Base-by-base conservation (phyloP, 2,329 filamentous ascomycete genomes). In the Ceratocystis diversiconidia region DNA sequence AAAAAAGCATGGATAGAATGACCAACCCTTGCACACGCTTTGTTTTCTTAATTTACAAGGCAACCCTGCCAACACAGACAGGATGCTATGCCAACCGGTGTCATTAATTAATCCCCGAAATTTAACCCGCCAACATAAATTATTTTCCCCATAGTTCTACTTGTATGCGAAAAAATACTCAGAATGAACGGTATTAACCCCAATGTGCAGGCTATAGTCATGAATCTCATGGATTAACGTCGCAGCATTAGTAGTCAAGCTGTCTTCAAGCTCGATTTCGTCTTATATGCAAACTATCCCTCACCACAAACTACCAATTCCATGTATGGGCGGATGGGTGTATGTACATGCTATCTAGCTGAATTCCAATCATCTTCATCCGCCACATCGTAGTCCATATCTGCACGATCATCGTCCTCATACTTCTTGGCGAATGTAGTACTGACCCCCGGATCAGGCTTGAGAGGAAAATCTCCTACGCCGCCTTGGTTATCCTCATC, bases 351-450 rank as follows among this genome's bases (percentile, higher is more conserved):
- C 55, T 59, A 59, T 59, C 55, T 59, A 25, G 30, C 55, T 17
- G 46, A 46, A n/a, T 62, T 76, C 77, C 79, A 82, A 50, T 76
- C 76, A 62, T 79, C 76, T 52, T 81, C 79, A 57, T 80, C 80
- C 2, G 76, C 80, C 19, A 81, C 78, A 68, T 82, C 80, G 68
- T 82, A 82, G 65, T 82, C 80, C 78, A 81, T 79, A 60, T 80
- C 75, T 2, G 74, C 74, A 57, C 74, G 71, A 48, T 74, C 70
- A 46, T 72, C 71, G 19, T 72, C 70, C 63, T 72, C 71, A 30
- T 59, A 59, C 30, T 72, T 72, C 25, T 70, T 70, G 48, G 46
- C 7, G 28, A 57, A 64, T n/a, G 32, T 59, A 30, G 3, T 30
- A n/a, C 55, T 6, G 15, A 8, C 59, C 22, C 43, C 32, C 32